These are phyloP conservation scores for Backusella macrospora DNA, from an alignment of 192 early-diverging fungal species.

Conservation along the genomic window DNA sequence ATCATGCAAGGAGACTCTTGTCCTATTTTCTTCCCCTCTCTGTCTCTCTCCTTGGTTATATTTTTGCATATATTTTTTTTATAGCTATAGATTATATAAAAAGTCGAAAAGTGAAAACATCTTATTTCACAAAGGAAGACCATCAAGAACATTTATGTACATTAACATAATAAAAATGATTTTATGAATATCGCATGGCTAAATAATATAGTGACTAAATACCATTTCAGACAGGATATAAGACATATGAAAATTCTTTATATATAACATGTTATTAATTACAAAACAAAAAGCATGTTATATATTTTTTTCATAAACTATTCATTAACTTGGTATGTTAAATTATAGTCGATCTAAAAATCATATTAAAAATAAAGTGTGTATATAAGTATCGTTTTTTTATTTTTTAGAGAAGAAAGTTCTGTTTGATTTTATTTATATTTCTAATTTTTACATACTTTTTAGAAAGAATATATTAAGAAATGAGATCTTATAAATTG, in stretches of 20 bases:
- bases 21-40: background rate
- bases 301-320: conserved; percentile 2
- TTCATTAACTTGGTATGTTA: background rate
- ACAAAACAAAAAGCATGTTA: background rate
- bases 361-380: background rate
- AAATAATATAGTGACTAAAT: background rate
- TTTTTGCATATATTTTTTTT: too few species aligned
- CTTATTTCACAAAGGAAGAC: too few species aligned
- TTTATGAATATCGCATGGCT: too few species aligned
- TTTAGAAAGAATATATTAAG: background rate
- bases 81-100: too few species aligned
- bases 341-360: background rate
- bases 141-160: too few species aligned
- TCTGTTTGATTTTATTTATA: background rate
- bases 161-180: too few species aligned
- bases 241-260: background rate
- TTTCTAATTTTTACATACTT: too few species aligned
- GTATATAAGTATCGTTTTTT: background rate
- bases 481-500: background rate
- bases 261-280: background rate
- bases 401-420: background rate
- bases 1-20: background rate
- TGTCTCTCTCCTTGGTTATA: background rate
- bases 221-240: background rate
- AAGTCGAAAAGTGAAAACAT: too few species aligned